Evolutionary conservation across 305 asterid genomes (phyloP).

Genomic region (Rubia occidens): DNA sequence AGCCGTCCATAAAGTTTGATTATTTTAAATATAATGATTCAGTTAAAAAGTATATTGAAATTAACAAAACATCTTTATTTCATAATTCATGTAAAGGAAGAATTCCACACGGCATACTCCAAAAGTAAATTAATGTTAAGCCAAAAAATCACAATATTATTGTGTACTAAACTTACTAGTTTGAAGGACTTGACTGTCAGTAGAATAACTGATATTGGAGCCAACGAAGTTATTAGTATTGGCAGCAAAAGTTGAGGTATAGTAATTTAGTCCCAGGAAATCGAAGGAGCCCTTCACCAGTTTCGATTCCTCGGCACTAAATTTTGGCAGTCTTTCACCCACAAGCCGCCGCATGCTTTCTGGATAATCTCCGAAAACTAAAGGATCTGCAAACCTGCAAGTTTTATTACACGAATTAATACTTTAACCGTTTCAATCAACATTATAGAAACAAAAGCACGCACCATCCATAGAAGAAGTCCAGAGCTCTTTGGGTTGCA

Average conservation of each 20-base stretch:
- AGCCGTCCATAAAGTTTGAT: too few relatives aligned
- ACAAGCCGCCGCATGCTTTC: constrained; percentile 30
- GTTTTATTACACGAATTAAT: background rate
- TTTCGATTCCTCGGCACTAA: constrained; percentile 23
- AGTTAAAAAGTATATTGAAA: too few relatives aligned
- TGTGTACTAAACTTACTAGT: constrained; percentile 23
- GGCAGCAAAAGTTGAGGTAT: constrained; percentile 36
- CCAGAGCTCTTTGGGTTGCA: constrained; percentile 44
- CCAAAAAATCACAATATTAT: too few relatives aligned
- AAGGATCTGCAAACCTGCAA: constrained; percentile 39
- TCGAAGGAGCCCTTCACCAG: constrained; percentile 41
- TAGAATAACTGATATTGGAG: constrained; percentile 20
- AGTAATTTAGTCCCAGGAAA: constrained; percentile 46
- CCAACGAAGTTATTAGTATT: background rate
- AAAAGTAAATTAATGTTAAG: too few relatives aligned
- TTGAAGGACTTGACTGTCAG: constrained; percentile 27
- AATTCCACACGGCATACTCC: too few relatives aligned
- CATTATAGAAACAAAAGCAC: too few relatives aligned
- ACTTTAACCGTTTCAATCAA: too few relatives aligned
- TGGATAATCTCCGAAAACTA: constrained; percentile 46
- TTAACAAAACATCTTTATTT: too few relatives aligned
- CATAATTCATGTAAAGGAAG: too few relatives aligned
- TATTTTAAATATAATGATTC: too few relatives aligned
- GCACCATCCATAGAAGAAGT: constrained; percentile 48
- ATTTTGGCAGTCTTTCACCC: constrained; percentile 36